Evolutionary conservation across 352 stramenopile genomes (phyloP).

Genomic region (Thraustochytrium sp.): DNA sequence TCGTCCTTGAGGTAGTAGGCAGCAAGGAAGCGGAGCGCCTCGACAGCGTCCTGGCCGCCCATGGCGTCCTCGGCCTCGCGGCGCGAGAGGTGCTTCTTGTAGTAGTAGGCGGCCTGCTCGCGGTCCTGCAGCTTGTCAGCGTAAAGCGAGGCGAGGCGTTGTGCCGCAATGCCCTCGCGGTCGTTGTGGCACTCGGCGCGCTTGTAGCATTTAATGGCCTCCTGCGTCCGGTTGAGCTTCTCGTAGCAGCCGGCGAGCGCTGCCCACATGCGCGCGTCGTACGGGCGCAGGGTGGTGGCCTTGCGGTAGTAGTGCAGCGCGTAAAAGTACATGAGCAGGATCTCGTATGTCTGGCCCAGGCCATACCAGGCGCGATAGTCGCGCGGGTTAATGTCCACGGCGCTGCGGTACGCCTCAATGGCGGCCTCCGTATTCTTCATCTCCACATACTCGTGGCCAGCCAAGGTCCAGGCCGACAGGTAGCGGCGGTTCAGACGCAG

Average conservation of each 20-base stretch:
- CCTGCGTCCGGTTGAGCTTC: conserved; percentile 29
- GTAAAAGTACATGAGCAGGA: conserved; percentile 96
- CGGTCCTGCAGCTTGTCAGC: conserved; percentile 33
- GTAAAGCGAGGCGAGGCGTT: conserved; percentile 11
- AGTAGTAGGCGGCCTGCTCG: conserved; percentile 45
- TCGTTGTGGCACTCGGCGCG: conserved; percentile 41
- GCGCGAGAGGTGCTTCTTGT: conserved; percentile 34
- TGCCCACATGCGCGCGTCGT: conserved; percentile 96
- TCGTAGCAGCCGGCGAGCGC: conserved; percentile 73
- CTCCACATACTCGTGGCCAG: conserved; percentile 97
- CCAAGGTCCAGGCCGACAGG: conserved; percentile 92
- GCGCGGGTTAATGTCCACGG: conserved; percentile 78
- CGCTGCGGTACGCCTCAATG: conserved; percentile 90
- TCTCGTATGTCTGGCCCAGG: conserved; percentile 95
- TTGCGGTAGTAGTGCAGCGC: conserved; percentile 98
- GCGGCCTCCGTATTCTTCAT: conserved; percentile 95
- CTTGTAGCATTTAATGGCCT: conserved; percentile 47
- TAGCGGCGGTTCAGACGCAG: conserved; percentile 89
- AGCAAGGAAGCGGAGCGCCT: conserved; percentile 34
- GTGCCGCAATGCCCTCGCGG: conserved; percentile 31
- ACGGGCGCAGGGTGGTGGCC: conserved; percentile 84
- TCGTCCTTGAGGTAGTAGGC: conserved; percentile 41
- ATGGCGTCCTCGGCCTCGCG: conserved; percentile 27
- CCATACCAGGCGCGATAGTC: conserved; percentile 98
- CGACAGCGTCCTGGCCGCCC: conserved; percentile 16